A percentile compares a stretch with the other conserved stretches of the same genome.
Conservation (phyloP, 148 eudicot genomes). For the Selenicereus undatus region DNA sequence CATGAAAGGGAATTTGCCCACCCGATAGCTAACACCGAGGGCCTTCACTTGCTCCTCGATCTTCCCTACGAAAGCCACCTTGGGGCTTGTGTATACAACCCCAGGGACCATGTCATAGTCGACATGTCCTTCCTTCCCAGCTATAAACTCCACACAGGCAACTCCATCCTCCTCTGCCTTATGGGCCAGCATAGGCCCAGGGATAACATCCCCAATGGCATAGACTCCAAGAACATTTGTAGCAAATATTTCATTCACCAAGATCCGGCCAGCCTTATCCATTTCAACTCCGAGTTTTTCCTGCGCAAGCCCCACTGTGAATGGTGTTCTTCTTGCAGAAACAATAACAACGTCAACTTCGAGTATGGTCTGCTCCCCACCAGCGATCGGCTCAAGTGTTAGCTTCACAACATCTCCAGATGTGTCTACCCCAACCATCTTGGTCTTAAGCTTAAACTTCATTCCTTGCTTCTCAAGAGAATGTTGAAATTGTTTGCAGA, state of each 20-base stretch:
- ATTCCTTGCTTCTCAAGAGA: constrained; percentile 91
- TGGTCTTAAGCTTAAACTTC: constrained; percentile 90
- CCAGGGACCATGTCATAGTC: constrained; percentile 96
- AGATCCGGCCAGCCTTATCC: constrained; percentile 68
- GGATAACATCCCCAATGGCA: constrained; percentile 93
- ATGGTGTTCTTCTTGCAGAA: constrained; percentile 86
- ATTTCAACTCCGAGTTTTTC: constrained; percentile 83
- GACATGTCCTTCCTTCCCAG: constrained; percentile 91
- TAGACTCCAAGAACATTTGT: constrained; percentile 68
- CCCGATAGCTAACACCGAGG: constrained; percentile 70
- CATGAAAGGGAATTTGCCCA: constrained; percentile 89
- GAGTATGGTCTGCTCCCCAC: constrained; percentile 68
- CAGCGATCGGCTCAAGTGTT: constrained; percentile 77
- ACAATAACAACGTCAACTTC: constrained; percentile 95
- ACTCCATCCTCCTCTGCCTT: constrained; percentile 97
- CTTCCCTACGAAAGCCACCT: constrained; percentile 94
- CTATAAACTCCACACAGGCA: constrained; percentile 91
- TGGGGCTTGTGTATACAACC: constrained; percentile 88
- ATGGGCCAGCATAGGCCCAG: constrained; percentile 97
- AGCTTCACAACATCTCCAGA: constrained; percentile 58
- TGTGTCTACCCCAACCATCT: constrained; percentile 77
- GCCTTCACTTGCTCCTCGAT: constrained; percentile 91
- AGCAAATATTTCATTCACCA: constrained; percentile 63
- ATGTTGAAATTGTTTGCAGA: constrained; percentile 89
- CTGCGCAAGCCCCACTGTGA: constrained; percentile 71